Evolutionary conservation across 75 land plant genomes (phyloP), one percentile per base, ranked within the genome.

Genomic region (Cunninghamia lanceolata): DNA sequence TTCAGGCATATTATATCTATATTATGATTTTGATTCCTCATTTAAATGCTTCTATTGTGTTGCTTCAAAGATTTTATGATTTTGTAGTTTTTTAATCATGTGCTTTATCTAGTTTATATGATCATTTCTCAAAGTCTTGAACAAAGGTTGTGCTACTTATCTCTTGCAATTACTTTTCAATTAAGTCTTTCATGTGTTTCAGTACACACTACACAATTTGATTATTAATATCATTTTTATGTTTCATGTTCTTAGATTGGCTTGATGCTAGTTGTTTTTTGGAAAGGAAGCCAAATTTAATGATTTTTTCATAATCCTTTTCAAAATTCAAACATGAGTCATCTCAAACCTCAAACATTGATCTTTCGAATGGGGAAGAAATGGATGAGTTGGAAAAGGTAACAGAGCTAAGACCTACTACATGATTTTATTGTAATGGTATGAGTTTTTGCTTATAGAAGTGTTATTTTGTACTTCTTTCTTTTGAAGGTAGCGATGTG

Each of bases 361-460:
- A 87, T 74, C 56, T 59, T 75, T 78, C 83, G 63, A 47, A 43
- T 83, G 87, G 85, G 66, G 53, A 45, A 82, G 93, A 85, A 52
- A 50, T 83, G 35, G 85, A 86, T 59, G 87, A 84, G 75, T 81
- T 2, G 47, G 88, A 84, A 50, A 82, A 34, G 88, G 93, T 92
- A 82, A 76, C 25, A 38, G 1, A n/a, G n/a, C 35, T 50, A 5
- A 76, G 32, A 10, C 39, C 16, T 15, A 16, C 38, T 39, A 4
- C 79, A 4, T 39, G 1, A 1, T 19, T 59, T 59, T 13, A 21
- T 59, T 17, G 25, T 59, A 21, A 59, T 15, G 50, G 9, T 32
- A 17, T 73, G 8, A 2, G 10, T 82, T 71, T 17, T 21, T 66
- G 40, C 13, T 82, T 45, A 50, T 25, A 14, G 21, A 32, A 19